Base-by-base conservation (phyloP, 2,329 filamentous ascomycete genomes). In the Zasmidium cellare region DNA sequence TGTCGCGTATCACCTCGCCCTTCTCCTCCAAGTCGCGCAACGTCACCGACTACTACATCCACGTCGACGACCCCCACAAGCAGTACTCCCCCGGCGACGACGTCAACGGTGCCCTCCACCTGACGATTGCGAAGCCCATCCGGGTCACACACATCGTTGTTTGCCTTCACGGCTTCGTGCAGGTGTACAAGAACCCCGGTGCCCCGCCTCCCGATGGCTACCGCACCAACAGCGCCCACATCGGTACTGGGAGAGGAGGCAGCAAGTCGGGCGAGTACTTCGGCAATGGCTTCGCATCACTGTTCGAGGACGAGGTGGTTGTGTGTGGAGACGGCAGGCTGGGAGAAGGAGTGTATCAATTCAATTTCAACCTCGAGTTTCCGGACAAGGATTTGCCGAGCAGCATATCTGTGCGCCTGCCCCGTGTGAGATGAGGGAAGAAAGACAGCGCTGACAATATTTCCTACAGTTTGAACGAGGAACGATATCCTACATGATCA, bases 401-500 rank as follows among this genome's bases (percentile, higher is more conserved):
- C 75, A 97, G 93, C 73, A 93, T 99, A 70, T 92, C 96, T 77
- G 93, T 97, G 83, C 71, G 90, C 80, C 49, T 48, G 45, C 46
- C 59, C 65, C 25, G 20, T 16, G 16, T 41, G 23, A 23, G 11
- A 11, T 47, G 12, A 31, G 14, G 18, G 9, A 19, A 14, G 25
- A 12, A n/a, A n/a, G 22, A 44, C n/a, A 48, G 31, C 7, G 12
- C 51, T 46, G 9, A 24, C 51, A 52, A 65, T 69, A n/a, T 48
- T 28, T 31, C 25, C 24, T 22, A n/a, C 52, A 97, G 92, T 99
- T 99, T 74, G 94, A 97, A 76, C 87, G 93, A 71, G 94, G 94
- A 35, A 92, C 91, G 1, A 91, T 99, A 67, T 88, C 89, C 19
- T 99, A 97, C 76, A 86, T 93, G 78, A 84, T 97, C 67, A 93